Evolutionary conservation across 2,329 filamentous ascomycete genomes (phyloP).

Genomic region (Aspergillus alliaceus): DNA sequence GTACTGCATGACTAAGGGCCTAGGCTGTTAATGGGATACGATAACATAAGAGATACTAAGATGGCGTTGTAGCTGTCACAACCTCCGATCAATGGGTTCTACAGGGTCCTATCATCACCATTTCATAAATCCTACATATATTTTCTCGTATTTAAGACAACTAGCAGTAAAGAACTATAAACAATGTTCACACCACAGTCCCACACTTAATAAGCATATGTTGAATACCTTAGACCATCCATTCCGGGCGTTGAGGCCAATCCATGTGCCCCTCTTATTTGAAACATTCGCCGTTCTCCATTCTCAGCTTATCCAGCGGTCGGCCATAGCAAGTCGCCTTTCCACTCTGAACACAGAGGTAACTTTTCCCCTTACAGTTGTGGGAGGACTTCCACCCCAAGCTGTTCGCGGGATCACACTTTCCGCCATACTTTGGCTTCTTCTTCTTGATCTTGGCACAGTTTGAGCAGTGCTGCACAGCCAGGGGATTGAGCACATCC

Average conservation of each 20-base stretch:
- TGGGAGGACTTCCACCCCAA: background rate
- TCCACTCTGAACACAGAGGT: constrained; percentile 1
- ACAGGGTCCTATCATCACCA: no score
- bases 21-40: no score
- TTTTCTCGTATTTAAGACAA: no score
- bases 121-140: no score
- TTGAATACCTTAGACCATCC: background rate
- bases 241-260: background rate
- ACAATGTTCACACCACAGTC: no score
- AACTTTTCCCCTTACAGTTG: background rate
- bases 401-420: background rate
- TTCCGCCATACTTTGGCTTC: background rate
- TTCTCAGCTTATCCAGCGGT: background rate
- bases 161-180: no score
- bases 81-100: no score
- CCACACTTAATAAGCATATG: background rate
- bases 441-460: constrained; percentile 1
- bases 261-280: background rate
- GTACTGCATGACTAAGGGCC: background rate
- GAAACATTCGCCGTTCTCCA: constrained; percentile 2
- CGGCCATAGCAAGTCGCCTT: background rate
- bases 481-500: background rate
- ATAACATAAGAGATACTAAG: no score
- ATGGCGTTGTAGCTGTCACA: no score
- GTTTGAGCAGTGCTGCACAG: background rate